Evolutionary conservation across 2,329 filamentous ascomycete genomes (phyloP), one percentile per base, ranked within the genome.

Genomic region (Phaeophleospora eucalypticola): DNA sequence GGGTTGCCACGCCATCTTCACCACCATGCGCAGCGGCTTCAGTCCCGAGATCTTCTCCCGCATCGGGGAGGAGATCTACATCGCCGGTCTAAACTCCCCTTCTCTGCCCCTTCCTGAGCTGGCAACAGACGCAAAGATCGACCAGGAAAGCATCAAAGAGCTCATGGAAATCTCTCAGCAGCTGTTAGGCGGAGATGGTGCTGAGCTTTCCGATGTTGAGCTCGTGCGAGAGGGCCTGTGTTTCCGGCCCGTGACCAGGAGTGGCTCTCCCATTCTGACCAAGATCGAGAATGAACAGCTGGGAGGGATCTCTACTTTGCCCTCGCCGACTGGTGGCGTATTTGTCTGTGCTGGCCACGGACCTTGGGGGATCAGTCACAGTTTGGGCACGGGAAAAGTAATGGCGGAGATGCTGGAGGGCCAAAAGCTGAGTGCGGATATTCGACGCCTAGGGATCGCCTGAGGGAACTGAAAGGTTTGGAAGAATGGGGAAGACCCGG

Each of bases 321-420:
- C 59, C 19, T 64, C 60, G 15, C 59, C 58, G 0, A 71, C 72
- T 1, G 81, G 83, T 2, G 85, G 86, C 3, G 82, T 91, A 0
- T 90, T 80, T 61, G 64, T 97, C 46, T 93, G 91, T 1, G 79
- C 88, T 0, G 93, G 93, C 0, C 93, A 98, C 72, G 95, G 89
- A 1, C 97, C 91, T 70, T 98, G 93, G 93, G 91, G 93, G 0
- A 95, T 97, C n/a, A 90, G 96, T 71, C 97, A 97, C 70, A 88
- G 83, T 1, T 89, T 91, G 1, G 93, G 79, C 1, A 97, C 91
- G 19, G 71, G 70, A 1, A 71, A 69, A 52, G 50, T 71, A 52
- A 60, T 76, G 45, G 89, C 32, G 81, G 85, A 89, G 68, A 73
- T 89, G 75, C 74, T 87, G 35, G 74, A 79, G 21, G 45, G 53